phyloP scores from a whole-genome alignment of 2,329 filamentous ascomycete genomes.

The Anisogramma anomala region DNA sequence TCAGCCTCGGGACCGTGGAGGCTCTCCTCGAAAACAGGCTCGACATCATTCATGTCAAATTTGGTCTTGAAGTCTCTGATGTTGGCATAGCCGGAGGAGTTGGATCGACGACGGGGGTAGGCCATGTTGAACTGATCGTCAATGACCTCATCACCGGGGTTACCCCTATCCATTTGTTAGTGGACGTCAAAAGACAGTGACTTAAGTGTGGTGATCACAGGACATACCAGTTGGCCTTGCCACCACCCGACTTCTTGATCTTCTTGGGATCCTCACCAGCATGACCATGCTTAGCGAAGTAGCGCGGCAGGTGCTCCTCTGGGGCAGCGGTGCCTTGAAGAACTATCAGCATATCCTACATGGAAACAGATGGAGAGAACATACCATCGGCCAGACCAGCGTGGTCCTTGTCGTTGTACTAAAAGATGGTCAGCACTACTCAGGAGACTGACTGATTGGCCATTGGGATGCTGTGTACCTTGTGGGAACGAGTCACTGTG shows the following conservation, averaged over 20 bases:
- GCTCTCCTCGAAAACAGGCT: constrained; percentile 85
- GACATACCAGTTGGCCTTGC: constrained; percentile 85
- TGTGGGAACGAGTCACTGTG: constrained; percentile 94
- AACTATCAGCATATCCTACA: no score
- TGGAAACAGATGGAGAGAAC: no score
- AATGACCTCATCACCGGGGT: constrained; percentile 68
- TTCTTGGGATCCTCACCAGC: constrained; percentile 77
- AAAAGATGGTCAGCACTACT: neutral
- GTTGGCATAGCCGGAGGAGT: constrained; percentile 66
- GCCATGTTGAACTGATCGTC: constrained; percentile 74
- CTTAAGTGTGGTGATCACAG: no score
- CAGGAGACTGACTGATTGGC: neutral
- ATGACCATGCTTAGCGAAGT: constrained; percentile 81
- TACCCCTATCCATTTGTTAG: constrained; percentile 51
- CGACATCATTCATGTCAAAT: constrained; percentile 80
- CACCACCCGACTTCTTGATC: constrained; percentile 91
- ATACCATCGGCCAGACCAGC: constrained; percentile 54
- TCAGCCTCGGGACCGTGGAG: constrained; percentile 55
- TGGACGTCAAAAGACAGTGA: neutral
- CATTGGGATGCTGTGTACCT: constrained; percentile 36
- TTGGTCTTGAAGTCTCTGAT: constrained; percentile 86
- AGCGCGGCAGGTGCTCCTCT: constrained; percentile 72
- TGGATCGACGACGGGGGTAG: constrained; percentile 84
- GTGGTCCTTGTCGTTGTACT: constrained; percentile 75
- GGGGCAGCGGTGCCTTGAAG: constrained; percentile 47